Base-by-base conservation (phyloP, 306 rosid genomes). In the Sophora flavescens region DNA sequence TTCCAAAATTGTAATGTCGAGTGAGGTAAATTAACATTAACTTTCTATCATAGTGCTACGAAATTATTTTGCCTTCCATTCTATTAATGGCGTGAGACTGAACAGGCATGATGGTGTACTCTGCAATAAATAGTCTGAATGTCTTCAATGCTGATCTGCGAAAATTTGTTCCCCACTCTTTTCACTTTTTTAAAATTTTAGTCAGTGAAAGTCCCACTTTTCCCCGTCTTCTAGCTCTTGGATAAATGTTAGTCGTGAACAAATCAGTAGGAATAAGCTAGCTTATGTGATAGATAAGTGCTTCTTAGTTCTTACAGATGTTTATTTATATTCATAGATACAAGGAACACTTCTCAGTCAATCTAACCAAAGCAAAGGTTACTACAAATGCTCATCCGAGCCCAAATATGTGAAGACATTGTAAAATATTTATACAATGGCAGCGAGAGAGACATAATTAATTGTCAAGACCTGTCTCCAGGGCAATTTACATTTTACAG, bases 61-160 rank as follows among this genome's bases (percentile, higher is more conserved):
- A 54, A 76, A 81, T 75, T 51, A 61, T 52, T 61, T 35, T 53
- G 78, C 53, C 77, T 52, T 81, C 48, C 78, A 81, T 68, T 61
- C 28, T 38, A 68, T 58, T 9, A 44, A 68, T 60, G 68, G 78
- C 51, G 38, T 61, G 77, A 68, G 63, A 52, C 62, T 38, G 45
- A 61, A 48, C 18, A 58, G 12, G 63, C 58, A 75, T 63, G 57
- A 70, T 70, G 16, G 74, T 63, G 63, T 67, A 63, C 72, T 72
- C 35, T 72, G 62, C 68, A 52, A 63, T 60, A 60, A 45, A 47
- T 30, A 32, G 50, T 51, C 52, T 39, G 50, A 52, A 44, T 39
- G 62, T 7, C 39, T 62, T 56, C 35, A 13, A 22, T 30, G 57
- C 44, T 51, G 39, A 30, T 48, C 39, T 57, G 12, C 30, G 36